Evolutionary conservation across 257 asterid species (phyloP).

Genomic region (Solanum clarkiae): DNA sequence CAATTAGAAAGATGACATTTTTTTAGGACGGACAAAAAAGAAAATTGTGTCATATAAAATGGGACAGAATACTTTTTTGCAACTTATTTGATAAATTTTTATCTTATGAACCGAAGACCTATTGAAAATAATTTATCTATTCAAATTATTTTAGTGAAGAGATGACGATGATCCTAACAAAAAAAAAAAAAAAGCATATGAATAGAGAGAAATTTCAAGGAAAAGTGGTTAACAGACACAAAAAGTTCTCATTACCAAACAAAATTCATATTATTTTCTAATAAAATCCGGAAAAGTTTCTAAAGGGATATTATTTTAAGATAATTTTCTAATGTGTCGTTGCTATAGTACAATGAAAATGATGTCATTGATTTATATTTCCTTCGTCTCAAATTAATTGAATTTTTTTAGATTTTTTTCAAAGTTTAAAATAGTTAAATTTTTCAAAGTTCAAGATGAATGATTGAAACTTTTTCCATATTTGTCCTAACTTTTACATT

Average conservation of each 20-base stretch:
- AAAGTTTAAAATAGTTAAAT: no score
- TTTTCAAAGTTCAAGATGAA: no score
- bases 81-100: no score
- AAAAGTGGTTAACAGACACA: background rate
- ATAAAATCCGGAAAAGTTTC: background rate
- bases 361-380: background rate
- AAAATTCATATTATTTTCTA: background rate
- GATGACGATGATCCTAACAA: background rate
- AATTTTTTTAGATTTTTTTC: no score
- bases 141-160: background rate
- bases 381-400: no score
- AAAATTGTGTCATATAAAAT: no score
- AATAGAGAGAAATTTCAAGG: background rate
- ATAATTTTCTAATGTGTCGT: background rate
- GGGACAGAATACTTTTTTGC: no score
- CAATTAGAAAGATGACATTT: no score
- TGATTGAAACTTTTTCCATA: no score
- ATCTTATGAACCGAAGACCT: fast-evolving
- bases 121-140: no score
- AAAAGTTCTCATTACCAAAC: background rate
- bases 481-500: no score
- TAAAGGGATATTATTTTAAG: background rate
- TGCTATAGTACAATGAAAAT: background rate
- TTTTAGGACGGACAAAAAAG: no score
- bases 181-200: background rate